These are phyloP conservation scores for Lepidopterella palustris DNA, from an alignment of 495 filamentous ascomycete genomes.

Conservation along the genomic window DNA sequence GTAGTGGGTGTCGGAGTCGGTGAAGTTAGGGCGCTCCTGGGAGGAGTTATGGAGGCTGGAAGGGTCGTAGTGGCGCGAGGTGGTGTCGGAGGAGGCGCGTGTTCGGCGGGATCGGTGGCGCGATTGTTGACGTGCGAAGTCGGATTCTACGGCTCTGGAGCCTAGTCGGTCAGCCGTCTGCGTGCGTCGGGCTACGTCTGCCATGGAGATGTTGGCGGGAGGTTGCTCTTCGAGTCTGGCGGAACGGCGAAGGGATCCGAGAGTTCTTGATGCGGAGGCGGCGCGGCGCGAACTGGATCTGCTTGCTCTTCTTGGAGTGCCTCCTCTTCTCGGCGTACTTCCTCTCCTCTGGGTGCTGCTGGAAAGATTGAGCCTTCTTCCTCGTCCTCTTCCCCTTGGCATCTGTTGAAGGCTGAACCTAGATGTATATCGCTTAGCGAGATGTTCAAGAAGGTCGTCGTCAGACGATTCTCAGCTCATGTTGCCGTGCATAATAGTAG, in stretches of 20 bases:
- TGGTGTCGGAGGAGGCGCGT: not conserved
- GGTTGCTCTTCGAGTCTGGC: conserved; percentile 19
- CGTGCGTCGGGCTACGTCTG: conserved; percentile 27
- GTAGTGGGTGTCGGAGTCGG: conserved; percentile 16
- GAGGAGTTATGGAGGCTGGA: not conserved
- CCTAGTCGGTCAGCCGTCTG: conserved; percentile 7
- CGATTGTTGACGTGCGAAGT: conserved; percentile 3
- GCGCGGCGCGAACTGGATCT: conserved; percentile 13
- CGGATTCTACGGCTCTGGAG: conserved; percentile 11
- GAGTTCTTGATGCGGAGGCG: conserved; percentile 10
- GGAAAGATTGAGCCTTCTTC: conserved; percentile 24
- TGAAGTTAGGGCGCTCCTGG: not conserved
- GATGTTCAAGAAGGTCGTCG: conserved; percentile 7
- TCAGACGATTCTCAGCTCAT: conserved; percentile 19
- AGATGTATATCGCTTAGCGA: conserved; percentile 18
- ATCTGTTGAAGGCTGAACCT: conserved; percentile 29
- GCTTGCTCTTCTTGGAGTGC: conserved; percentile 17
- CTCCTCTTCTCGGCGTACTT: conserved; percentile 16
- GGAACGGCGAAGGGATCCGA: conserved; percentile 18
- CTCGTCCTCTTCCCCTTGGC: conserved; percentile 27
- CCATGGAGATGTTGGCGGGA: conserved; percentile 15
- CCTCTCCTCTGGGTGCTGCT: conserved; percentile 20
- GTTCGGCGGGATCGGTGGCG: conserved; percentile 9
- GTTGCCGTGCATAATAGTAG: conserved; percentile 16
- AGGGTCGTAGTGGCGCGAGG: not conserved